Evolutionary conservation across 805 yeast genomes (phyloP).

Genomic region (Wickerhamomyces alni): DNA sequence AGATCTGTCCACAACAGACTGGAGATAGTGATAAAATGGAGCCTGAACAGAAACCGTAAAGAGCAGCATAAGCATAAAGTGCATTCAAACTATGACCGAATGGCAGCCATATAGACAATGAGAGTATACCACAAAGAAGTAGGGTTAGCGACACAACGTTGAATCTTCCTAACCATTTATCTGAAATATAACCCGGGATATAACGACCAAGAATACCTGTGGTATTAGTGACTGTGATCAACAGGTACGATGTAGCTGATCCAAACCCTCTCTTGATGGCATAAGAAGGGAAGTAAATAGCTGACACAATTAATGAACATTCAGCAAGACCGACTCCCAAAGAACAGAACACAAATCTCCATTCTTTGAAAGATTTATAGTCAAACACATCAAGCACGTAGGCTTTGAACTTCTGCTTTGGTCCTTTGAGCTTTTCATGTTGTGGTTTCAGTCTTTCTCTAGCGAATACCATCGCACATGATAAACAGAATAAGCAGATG

Average conservation of each 20-base stretch:
- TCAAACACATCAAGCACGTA: conserved; percentile 29
- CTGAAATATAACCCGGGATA: conserved; percentile 40
- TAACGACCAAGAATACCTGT: conserved; percentile 41
- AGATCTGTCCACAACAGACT: conserved; percentile 53
- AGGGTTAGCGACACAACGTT: conserved; percentile 40
- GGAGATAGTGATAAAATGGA: conserved; percentile 54
- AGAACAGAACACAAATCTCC: conserved; percentile 35
- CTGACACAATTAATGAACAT: conserved; percentile 28
- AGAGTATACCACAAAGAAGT: conserved; percentile 27
- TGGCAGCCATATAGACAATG: conserved; percentile 37
- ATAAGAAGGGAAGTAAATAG: conserved; percentile 49
- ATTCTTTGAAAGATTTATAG: conserved; percentile 36
- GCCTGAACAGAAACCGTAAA: conserved; percentile 53
- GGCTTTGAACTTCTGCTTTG: conserved; percentile 10
- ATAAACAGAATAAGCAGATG: conserved; percentile 34
- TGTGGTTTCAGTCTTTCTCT: conserved; percentile 31
- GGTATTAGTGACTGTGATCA: conserved; percentile 42
- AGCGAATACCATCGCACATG: conserved; percentile 30
- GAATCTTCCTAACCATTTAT: conserved; percentile 41
- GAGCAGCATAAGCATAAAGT: conserved; percentile 37
- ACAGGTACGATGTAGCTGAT: conserved; percentile 35
- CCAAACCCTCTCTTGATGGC: conserved; percentile 42
- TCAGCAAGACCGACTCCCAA: conserved; percentile 37
- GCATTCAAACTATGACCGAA: conserved; percentile 31
- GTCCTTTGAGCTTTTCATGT: conserved; percentile 7